These are phyloP conservation scores for Ulota crispa DNA, from an alignment of 225 moss, liverwort and hornwort species.

Conservation along the genomic window DNA sequence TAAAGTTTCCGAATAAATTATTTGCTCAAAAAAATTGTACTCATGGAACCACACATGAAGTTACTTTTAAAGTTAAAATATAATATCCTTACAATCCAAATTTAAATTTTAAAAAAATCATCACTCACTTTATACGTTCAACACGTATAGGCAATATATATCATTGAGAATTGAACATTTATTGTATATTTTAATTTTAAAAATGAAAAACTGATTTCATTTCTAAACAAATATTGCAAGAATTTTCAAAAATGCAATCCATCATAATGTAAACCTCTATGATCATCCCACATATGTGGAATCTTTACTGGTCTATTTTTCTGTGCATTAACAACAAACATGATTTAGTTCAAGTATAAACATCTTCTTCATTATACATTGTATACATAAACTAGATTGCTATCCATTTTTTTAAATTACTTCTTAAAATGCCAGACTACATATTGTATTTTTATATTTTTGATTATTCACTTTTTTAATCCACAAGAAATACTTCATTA, in stretches of 20 bases:
- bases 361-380: background rate
- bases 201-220: background rate
- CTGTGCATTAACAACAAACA: background rate
- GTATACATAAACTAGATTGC: rapidly evolving
- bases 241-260: constrained; percentile 3
- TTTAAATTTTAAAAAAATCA: background rate
- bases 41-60: too few relatives aligned
- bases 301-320: background rate
- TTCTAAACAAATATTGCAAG: background rate
- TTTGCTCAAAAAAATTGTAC: too few relatives aligned
- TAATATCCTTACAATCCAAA: background rate
- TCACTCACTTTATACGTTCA: background rate
- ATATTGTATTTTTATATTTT: rapidly evolving
- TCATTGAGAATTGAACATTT: background rate
- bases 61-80: too few relatives aligned
- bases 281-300: constrained; percentile 20
- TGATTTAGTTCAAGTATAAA: background rate
- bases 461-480: too few relatives aligned
- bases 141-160: background rate
- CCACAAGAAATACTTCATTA: background rate
- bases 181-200: background rate
- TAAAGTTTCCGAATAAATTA: too few relatives aligned
- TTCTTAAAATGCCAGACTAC: rapidly evolving
- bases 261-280: background rate
- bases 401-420: rapidly evolving